These are phyloP conservation scores for Pleurotus platypus DNA, from an alignment of 768 basidiomycete genomes.

Conservation along the genomic window DNA sequence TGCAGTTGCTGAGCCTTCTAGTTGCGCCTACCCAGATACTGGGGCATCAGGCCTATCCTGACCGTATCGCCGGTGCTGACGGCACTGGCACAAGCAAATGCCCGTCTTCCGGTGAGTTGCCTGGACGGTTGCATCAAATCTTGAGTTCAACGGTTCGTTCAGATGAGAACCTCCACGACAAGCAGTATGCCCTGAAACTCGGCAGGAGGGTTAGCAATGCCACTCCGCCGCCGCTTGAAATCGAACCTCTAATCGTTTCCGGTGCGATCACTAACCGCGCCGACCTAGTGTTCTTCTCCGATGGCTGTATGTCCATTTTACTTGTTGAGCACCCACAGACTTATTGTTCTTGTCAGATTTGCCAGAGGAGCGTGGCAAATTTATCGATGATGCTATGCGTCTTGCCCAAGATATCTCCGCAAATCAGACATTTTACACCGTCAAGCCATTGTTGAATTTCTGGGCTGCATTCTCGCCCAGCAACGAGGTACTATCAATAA, in stretches of 20 bases:
- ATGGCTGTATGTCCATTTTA: conserved; percentile 57
- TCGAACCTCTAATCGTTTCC: conserved; percentile 55
- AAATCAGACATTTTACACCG: conserved; percentile 75
- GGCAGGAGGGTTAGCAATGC: neutral
- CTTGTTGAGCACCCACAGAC: neutral
- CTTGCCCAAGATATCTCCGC: conserved; percentile 67
- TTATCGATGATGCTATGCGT: conserved; percentile 60
- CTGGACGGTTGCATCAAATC: neutral
- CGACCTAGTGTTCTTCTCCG: conserved; percentile 73
- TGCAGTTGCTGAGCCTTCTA: neutral
- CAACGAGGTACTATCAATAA: conserved; percentile 46
- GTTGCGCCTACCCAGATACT: neutral
- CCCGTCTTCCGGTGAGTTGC: neutral
- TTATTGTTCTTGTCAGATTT: conserved; percentile 40
- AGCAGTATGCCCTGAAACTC: neutral
- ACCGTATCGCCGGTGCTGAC: neutral
- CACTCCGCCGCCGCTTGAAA: conserved; percentile 41
- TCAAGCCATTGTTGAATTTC: conserved; percentile 73
- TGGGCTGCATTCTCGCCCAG: conserved; percentile 81
- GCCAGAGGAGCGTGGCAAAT: conserved; percentile 52
- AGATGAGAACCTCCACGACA: neutral
- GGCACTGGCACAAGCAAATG: neutral
- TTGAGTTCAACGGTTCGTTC: neutral
- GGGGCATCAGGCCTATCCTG: neutral
- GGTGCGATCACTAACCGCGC: conserved; percentile 65